Evolutionary conservation across 1,284 basidiomycete genomes (phyloP), one percentile per base, ranked within the genome.

Genomic region (Agaricales sp.): DNA sequence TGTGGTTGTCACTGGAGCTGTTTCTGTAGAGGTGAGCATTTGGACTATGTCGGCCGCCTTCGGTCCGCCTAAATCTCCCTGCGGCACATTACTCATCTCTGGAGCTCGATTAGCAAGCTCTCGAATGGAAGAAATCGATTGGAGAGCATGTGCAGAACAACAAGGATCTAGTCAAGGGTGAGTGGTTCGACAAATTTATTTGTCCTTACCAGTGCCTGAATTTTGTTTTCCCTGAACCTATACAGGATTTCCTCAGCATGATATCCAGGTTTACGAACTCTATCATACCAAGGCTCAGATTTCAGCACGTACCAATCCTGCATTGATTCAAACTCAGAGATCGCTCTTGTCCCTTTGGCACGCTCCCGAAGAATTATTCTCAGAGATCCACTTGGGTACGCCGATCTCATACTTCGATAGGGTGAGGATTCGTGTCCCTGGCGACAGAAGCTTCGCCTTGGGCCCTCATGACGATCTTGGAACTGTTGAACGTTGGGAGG

Each of bases 391-490:
- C 50, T 70, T 87, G 21, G 58, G 61, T 4, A 77, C 71, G 1
- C 83, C 85, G 0, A 63, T 92, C 19, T 75, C 76, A 0, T 92
- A 92, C 62, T 84, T 78, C 49, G 89, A 92, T 63, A 71, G 88
- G 8, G 66, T 92, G 19, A 72, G 87, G 1, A 84, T 92, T 43
- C 73, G 88, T 3, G 71, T 73, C 25, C 86, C 87, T 0, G 88
- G 88, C 0, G 86, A 87, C 55, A 63, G 69, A 4, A 69, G 72
- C 39, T 77, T 78, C 53, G 64, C 68, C 0, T 66, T 90, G 2
- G 85, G 82, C 0, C 79, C 87, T 2, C 87, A 92, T 57, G 71
- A 87, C 45, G 88, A 92, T 58, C 82, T 82, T 0, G 87, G 87
- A 0, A 74, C 77, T 3, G 66, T 89, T 3, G 87, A 92, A 62